Evolutionary conservation across 176 grass and related monocot genomes (phyloP).

Genomic region (Saccharum officinarum): DNA sequence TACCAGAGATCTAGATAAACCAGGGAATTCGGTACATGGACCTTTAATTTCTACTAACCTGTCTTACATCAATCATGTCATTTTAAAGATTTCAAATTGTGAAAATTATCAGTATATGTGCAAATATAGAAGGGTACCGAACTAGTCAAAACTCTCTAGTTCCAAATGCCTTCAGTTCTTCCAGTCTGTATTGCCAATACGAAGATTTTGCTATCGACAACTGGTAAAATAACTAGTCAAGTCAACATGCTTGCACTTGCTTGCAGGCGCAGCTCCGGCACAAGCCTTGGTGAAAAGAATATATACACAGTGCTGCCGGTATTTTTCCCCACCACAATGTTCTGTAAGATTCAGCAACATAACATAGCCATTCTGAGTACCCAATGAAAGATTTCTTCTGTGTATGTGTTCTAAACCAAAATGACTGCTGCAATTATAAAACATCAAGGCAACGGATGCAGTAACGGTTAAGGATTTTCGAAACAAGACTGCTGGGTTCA

Average conservation of each 20-base stretch:
- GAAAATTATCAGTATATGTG: neutral
- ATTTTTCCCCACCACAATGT: neutral
- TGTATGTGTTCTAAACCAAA: slow-evolving; percentile 40
- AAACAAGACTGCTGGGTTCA: slow-evolving; percentile 78
- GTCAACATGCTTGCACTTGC: slow-evolving; percentile 24
- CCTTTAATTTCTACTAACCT: neutral
- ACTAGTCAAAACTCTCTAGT: slow-evolving; percentile 2
- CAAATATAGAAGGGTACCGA: neutral
- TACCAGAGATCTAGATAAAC: neutral
- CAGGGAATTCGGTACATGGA: neutral
- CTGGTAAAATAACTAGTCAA: slow-evolving; percentile 24
- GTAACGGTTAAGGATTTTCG: slow-evolving; percentile 69
- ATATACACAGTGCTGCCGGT: slow-evolving; percentile 37
- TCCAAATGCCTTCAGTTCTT: slow-evolving; percentile 10
- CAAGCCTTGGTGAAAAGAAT: slow-evolving; percentile 30
- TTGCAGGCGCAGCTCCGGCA: neutral
- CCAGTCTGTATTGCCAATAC: slow-evolving; percentile 22
- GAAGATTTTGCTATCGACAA: slow-evolving; percentile 34
- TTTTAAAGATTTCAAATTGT: neutral
- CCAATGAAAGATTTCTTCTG: slow-evolving; percentile 13
- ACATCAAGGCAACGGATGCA: slow-evolving; percentile 83
- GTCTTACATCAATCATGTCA: neutral
- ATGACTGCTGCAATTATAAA: slow-evolving; percentile 49
- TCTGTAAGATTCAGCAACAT: neutral
- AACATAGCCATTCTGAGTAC: slow-evolving; percentile 24